Evolutionary conservation across 352 stramenopile species (phyloP).

Genomic region (Aphanomyces astaci): DNA sequence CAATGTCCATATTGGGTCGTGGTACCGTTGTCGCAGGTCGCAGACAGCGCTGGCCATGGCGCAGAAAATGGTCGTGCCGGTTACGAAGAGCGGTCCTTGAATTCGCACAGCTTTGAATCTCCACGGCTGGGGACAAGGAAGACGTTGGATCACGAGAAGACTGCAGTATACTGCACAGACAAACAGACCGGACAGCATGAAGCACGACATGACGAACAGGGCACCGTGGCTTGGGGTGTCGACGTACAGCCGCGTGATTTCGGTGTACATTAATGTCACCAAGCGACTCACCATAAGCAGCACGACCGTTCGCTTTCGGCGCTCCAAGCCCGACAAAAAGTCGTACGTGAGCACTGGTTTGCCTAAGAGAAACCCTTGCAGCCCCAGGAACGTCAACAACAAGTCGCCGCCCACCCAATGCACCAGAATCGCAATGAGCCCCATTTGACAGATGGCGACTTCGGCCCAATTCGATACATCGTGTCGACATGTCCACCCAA

Average conservation of each 20-base stretch:
- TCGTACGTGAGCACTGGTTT: conserved; percentile 9
- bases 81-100: background rate
- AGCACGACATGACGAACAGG: background rate
- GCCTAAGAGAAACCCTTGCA: background rate
- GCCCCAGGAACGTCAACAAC: background rate
- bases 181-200: background rate
- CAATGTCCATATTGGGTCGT: background rate
- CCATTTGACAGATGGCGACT: background rate
- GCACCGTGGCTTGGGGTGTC: background rate
- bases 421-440: background rate
- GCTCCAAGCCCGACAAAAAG: background rate
- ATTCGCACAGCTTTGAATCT: background rate
- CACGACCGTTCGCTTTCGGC: background rate
- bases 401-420: background rate
- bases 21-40: background rate
- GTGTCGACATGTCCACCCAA: background rate
- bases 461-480: background rate
- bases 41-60: background rate
- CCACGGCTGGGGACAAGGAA: background rate
- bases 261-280: background rate
- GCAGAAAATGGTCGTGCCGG: background rate
- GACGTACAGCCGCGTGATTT: background rate
- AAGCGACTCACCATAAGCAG: background rate
- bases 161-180: background rate
- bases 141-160: background rate